Conservation (phyloP, 306 rosid species). For the Oemleria cerasiformis region DNA sequence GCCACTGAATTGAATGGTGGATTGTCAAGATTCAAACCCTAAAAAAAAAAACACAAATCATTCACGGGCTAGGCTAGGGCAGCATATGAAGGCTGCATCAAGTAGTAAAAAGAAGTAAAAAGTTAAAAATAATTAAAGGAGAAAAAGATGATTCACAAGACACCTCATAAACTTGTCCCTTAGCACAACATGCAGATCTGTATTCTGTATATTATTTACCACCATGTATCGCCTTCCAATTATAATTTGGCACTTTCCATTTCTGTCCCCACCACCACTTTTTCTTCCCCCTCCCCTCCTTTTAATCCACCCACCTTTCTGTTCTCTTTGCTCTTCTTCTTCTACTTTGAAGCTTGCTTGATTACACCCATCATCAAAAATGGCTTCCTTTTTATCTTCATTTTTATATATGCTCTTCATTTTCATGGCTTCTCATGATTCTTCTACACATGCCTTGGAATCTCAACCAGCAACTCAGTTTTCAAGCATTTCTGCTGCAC, state of each 20-base stretch:
- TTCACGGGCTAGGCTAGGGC: slow-evolving; percentile 9
- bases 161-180: slow-evolving; percentile 27
- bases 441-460: slow-evolving; percentile 21
- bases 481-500: slow-evolving; percentile 51
- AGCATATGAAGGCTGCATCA: background rate
- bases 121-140: background rate
- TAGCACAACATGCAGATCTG: slow-evolving; percentile 28
- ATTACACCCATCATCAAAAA: slow-evolving; percentile 29
- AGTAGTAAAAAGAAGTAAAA: no score
- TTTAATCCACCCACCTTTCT: slow-evolving; percentile 10
- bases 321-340: background rate
- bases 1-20: background rate
- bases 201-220: background rate
- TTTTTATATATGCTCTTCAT: slow-evolving; percentile 20
- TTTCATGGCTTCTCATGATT: slow-evolving; percentile 13
- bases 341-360: slow-evolving; percentile 1
- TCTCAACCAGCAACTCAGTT: slow-evolving; percentile 9
- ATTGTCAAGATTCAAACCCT: slow-evolving; percentile 2
- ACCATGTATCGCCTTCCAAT: slow-evolving; percentile 13
- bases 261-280: slow-evolving; percentile 33
- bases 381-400: slow-evolving; percentile 39
- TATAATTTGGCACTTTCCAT: slow-evolving; percentile 13
- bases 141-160: slow-evolving; percentile 3
- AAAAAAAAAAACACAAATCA: background rate
- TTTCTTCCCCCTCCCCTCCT: background rate